These are phyloP conservation scores for Barnettozyma sucrosica DNA, from an alignment of 805 yeast genomes.

Conservation along the genomic window DNA sequence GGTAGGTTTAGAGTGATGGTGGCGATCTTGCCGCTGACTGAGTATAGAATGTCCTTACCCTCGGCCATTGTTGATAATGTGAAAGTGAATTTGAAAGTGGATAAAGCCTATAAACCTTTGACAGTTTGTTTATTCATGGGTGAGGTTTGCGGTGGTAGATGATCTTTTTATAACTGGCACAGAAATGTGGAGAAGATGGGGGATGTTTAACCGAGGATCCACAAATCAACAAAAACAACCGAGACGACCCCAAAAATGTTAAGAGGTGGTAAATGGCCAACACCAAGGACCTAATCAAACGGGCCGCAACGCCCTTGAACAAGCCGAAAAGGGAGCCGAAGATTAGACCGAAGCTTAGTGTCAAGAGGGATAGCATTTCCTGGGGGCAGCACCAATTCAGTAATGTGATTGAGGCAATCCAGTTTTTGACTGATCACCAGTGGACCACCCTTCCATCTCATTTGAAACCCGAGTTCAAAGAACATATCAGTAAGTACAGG, in stretches of 20 bases:
- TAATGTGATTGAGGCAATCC: not conserved
- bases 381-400: not conserved
- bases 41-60: conserved; percentile 27
- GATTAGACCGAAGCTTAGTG: not conserved
- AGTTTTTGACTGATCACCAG: conserved; percentile 2
- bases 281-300: not conserved
- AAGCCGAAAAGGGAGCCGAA: conserved; percentile 2
- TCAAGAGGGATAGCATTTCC: not conserved
- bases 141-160: not conserved
- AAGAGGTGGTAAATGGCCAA: not conserved
- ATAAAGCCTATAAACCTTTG: not conserved
- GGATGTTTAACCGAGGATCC: not conserved
- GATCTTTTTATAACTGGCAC: not conserved
- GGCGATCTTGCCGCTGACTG: conserved; percentile 39
- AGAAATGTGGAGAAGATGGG: conserved; percentile 2
- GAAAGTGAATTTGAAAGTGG: too few species aligned
- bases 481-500: conserved; percentile 17
- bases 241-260: not conserved
- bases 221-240: not conserved
- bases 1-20: conserved; percentile 67
- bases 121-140: not conserved
- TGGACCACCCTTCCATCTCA: conserved; percentile 16
- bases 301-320: not conserved
- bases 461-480: conserved; percentile 15
- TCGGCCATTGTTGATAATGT: conserved; percentile 14